These are phyloP conservation scores for Colletotrichum spinosum DNA, from an alignment of 2,329 filamentous ascomycete species.

Conservation along the genomic window DNA sequence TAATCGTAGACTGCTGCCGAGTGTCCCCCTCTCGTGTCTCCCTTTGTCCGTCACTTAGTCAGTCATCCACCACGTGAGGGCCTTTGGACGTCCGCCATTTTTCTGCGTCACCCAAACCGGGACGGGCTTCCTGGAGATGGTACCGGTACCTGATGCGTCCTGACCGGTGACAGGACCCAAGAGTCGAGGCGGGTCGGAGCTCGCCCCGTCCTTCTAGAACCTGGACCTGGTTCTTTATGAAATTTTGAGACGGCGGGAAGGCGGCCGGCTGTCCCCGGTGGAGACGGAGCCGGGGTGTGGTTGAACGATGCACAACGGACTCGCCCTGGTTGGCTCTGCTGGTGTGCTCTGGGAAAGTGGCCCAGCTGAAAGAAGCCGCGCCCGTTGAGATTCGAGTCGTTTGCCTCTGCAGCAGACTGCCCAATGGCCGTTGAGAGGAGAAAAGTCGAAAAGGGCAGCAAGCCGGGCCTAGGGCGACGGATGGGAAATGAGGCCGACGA, in stretches of 20 bases:
- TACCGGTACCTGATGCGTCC: conserved; percentile 8
- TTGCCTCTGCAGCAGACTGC: neutral
- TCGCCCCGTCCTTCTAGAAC: conserved; percentile 34
- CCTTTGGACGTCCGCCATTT: conserved; percentile 5
- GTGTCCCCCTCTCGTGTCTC: conserved; percentile 1
- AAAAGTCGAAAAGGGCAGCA: too few species aligned
- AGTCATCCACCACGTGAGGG: conserved; percentile 11
- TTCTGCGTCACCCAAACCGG: conserved; percentile 8
- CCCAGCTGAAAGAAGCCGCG: neutral
- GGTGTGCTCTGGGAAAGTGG: too few species aligned
- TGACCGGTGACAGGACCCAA: conserved; percentile 17
- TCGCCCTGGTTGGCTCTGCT: neutral
- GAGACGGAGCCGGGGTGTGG: conserved; percentile 25
- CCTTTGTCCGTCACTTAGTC: conserved; percentile 6
- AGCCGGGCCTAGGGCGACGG: neutral
- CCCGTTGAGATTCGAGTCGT: neutral
- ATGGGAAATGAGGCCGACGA: neutral
- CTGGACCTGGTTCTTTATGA: conserved; percentile 29
- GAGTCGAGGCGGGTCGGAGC: conserved; percentile 13
- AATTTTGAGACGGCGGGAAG: conserved; percentile 35
- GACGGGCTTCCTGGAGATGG: neutral
- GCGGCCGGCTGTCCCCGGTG: conserved; percentile 34
- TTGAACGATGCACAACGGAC: neutral
- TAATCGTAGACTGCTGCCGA: conserved; percentile 5
- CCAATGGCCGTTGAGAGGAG: too few species aligned